Conservation (phyloP, 257 asterid species). For the Gynochthodes officinalis region DNA sequence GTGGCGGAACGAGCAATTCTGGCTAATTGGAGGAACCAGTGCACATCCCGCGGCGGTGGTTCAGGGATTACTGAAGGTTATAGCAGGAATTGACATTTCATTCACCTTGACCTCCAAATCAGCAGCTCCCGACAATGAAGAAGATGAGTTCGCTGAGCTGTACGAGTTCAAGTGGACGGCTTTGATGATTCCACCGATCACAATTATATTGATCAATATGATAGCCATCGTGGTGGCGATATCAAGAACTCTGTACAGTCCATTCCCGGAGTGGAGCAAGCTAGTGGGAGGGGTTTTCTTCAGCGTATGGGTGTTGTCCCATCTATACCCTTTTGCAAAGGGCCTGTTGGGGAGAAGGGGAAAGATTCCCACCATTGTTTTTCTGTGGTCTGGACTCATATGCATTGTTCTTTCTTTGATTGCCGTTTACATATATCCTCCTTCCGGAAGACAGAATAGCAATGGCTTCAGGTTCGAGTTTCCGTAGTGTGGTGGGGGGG, state of each 20-base stretch:
- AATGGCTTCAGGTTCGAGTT: slow-evolving; percentile 33
- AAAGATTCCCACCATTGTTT: slow-evolving; percentile 82
- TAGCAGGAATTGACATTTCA: slow-evolving; percentile 80
- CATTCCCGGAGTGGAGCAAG: slow-evolving; percentile 87
- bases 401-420: slow-evolving; percentile 72
- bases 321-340: slow-evolving; percentile 83
- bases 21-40: slow-evolving; percentile 94
- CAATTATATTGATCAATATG: slow-evolving; percentile 69
- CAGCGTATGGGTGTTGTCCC: slow-evolving; percentile 91
- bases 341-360: slow-evolving; percentile 84
- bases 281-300: slow-evolving; percentile 81
- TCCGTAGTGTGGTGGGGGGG: slow-evolving; percentile 26
- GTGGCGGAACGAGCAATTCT: slow-evolving; percentile 97
- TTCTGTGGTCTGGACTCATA: slow-evolving; percentile 82
- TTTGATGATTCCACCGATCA: slow-evolving; percentile 79
- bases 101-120: slow-evolving; percentile 85
- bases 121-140: slow-evolving; percentile 63
- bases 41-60: slow-evolving; percentile 90
- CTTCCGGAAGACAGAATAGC: slow-evolving; percentile 37
- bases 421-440: slow-evolving; percentile 67
- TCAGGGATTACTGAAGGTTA: slow-evolving; percentile 79
- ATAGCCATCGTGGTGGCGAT: slow-evolving; percentile 68
- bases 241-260: slow-evolving; percentile 67
- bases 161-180: slow-evolving; percentile 82
- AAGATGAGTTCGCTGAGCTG: slow-evolving; percentile 73